Base-by-base conservation (phyloP, 257 asterid genomes). In the Striga asiatica region DNA sequence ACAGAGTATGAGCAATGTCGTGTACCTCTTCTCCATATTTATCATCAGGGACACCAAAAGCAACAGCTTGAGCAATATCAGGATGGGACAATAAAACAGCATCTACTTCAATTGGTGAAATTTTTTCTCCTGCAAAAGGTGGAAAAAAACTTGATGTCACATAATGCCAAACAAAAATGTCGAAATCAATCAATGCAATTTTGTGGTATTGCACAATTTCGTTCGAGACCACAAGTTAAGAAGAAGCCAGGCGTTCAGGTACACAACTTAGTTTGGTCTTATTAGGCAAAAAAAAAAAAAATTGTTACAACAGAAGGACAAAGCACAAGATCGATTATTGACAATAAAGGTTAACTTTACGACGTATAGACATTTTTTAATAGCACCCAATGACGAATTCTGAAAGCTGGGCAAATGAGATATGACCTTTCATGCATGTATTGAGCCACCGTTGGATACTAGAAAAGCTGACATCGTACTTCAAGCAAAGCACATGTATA, bases 11-110 rank as follows among this genome's bases (percentile, higher is more conserved):
- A 42, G 23, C 16, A 23, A 17, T 9, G n/a, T 18, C 31, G 17
- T 68, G 71, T 74, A 92, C 97, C 80, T 92, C 99, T 76, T 92
- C 99, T 10, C 99, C 97, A 67, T 88, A 92, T 71, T 92, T 92
- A 50, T 88, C 97, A 60, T 92, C 99, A 0, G 99, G 97, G 47
- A 88, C 92, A 42, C 95, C 99, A 45, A 92, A 92, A 23, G 97
- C 89, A 48, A 92, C 97, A 12, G 87, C 97, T 70, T 88, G 82
- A 41, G 93, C 81, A 63, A 92, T 42, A 45, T 81, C 93, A 2
- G 95, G 85, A 74, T 88, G 97, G 24, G 99, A 81, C 65, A 82
- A 66, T 18, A 92, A 88, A 38, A 84, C 89, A 1, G 95, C 73
- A 43, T 92, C 99, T 48, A 85, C 94, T 79, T 88, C 99, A 64